Percentiles rank a stretch among this genome's conserved stretches.
These are phyloP conservation scores for Ilex paraguariensis DNA, from an alignment of 305 asterid species.

Conservation along the genomic window DNA sequence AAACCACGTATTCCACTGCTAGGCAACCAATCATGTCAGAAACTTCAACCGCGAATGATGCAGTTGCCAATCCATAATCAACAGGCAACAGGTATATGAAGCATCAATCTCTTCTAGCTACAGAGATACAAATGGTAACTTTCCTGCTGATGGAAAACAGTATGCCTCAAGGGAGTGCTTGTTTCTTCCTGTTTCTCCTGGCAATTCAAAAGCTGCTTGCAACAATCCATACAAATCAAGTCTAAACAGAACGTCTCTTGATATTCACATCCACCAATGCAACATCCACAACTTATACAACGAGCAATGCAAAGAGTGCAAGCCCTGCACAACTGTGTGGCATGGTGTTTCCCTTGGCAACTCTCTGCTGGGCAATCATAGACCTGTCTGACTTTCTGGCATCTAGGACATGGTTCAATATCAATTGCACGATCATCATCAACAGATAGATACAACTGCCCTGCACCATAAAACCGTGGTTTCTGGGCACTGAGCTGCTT, in stretches of 20 bases:
- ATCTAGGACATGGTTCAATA: conserved; percentile 64
- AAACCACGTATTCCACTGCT: not conserved
- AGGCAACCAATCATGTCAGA: not conserved
- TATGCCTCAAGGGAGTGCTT: conserved; percentile 18
- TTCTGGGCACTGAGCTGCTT: conserved; percentile 18
- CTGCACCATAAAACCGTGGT: conserved; percentile 37
- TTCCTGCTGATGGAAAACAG: conserved; percentile 27
- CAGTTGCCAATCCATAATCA: not conserved
- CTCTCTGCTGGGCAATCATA: conserved; percentile 70
- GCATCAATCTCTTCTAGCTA: conserved; percentile 26
- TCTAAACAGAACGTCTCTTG: conserved; percentile 58
- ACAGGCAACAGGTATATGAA: not conserved
- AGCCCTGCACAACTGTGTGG: conserved; percentile 49
- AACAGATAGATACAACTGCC: conserved; percentile 42
- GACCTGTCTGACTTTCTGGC: conserved; percentile 48
- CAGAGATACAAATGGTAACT: conserved; percentile 35
- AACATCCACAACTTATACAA: conserved; percentile 64
- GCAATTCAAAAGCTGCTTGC: conserved; percentile 22
- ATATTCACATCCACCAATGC: conserved; percentile 42
- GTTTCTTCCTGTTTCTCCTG: conserved; percentile 22
- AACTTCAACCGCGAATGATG: no score
- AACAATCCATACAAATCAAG: conserved; percentile 47
- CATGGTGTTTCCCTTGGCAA: conserved; percentile 35
- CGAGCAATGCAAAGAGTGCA: conserved; percentile 65
- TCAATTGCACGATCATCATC: conserved; percentile 65